Evolutionary conservation across 495 filamentous ascomycete species (phyloP).

Genomic region (Patellaria atrata): DNA sequence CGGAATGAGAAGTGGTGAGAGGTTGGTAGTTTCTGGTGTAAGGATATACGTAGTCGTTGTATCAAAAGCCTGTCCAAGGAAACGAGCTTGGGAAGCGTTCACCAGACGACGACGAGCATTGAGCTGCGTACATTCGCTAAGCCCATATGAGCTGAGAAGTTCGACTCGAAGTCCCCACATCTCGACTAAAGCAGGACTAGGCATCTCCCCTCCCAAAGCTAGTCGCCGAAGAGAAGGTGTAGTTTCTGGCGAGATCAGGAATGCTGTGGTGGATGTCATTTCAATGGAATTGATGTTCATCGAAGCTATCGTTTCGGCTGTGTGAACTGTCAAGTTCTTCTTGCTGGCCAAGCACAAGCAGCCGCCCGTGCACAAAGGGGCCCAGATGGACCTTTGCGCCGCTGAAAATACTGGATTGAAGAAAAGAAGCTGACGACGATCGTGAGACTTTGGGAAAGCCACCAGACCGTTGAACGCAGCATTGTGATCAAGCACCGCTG

Average conservation of each 20-base stretch:
- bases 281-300: not conserved
- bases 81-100: not conserved
- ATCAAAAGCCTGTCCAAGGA: not conserved
- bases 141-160: not conserved
- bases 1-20: no score
- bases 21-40: no score
- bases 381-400: conserved; percentile 11
- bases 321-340: not conserved
- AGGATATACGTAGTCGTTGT: conserved; percentile 1
- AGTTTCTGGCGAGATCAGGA: not conserved
- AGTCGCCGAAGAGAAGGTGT: not conserved
- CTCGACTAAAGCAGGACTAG: not conserved
- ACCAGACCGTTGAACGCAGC: conserved; percentile 10
- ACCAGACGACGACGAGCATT: not conserved
- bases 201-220: not conserved
- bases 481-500: conserved; percentile 8
- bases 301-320: not conserved
- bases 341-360: not conserved
- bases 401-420: conserved; percentile 18
- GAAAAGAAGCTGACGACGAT: conserved; percentile 15
- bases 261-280: not conserved
- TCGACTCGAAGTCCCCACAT: not conserved
- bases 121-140: conserved; percentile 3
- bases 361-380: conserved; percentile 11
- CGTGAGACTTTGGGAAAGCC: conserved; percentile 1